These are phyloP conservation scores for Suhomyces tanzawaensis DNA, from an alignment of 805 yeast species.

Conservation along the genomic window DNA sequence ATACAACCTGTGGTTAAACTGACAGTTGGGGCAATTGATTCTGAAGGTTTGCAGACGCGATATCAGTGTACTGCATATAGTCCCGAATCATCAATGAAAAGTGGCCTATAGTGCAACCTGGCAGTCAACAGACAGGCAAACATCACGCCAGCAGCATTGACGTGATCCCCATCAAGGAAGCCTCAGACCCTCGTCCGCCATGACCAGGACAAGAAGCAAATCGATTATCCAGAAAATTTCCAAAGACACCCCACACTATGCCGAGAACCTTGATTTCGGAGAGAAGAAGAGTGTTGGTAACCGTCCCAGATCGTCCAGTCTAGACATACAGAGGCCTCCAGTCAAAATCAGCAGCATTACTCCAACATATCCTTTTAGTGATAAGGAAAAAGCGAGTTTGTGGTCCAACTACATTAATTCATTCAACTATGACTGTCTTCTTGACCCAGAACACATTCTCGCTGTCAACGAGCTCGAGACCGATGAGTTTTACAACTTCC, in stretches of 20 bases:
- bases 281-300: background rate
- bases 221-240: slow-evolving; percentile 67
- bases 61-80: too few relatives aligned
- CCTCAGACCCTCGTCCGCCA: too few relatives aligned
- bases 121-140: too few relatives aligned
- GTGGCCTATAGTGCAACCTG: too few relatives aligned
- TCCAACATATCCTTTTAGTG: slow-evolving; percentile 34
- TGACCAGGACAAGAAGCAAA: slow-evolving; percentile 51
- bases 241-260: slow-evolving; percentile 42
- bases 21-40: too few relatives aligned
- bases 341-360: background rate
- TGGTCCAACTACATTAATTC: slow-evolving; percentile 36
- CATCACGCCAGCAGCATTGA: too few relatives aligned
- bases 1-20: too few relatives aligned
- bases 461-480: slow-evolving; percentile 37
- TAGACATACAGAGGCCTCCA: background rate
- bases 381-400: slow-evolving; percentile 28
- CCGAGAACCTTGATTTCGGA: slow-evolving; percentile 19
- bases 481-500: slow-evolving; percentile 33
- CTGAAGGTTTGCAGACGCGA: too few relatives aligned
- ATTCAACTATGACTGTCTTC: slow-evolving; percentile 42
- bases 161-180: too few relatives aligned
- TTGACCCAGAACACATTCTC: slow-evolving; percentile 40
- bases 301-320: slow-evolving; percentile 3
- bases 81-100: too few relatives aligned